Percentiles rank a stretch among this genome's conserved stretches.
Conservation (phyloP, 345 rosid species). For the Populus tremula region DNA sequence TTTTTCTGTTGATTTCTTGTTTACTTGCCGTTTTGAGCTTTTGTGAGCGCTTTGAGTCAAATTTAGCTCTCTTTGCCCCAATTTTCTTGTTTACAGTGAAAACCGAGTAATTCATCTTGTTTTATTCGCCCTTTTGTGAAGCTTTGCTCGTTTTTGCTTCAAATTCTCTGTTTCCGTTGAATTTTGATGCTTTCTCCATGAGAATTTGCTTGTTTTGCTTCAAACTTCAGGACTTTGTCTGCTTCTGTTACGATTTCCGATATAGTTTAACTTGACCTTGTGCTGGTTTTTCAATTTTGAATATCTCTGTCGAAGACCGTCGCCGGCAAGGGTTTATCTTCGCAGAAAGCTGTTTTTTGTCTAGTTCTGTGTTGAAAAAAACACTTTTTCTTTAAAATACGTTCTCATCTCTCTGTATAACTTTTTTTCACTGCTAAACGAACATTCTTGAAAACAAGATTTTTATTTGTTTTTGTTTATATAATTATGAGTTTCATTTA, state of each 20-base stretch:
- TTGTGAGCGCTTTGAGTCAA: not conserved
- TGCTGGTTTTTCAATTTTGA: not conserved
- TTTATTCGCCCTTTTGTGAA: not conserved
- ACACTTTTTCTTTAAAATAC: slow-evolving; percentile 6
- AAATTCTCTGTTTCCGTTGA: not conserved
- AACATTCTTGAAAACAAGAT: not conserved
- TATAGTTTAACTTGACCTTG: not conserved
- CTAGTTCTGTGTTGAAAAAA: not conserved
- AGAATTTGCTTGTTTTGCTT: not conserved
- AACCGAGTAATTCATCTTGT: not conserved
- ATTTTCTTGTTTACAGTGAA: not conserved
- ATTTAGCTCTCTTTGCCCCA: not conserved
- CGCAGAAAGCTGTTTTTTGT: slow-evolving; percentile 26
- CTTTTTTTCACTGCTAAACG: slow-evolving; percentile 6
- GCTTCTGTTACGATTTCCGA: not conserved
- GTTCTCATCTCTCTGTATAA: not conserved
- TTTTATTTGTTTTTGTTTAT: not conserved
- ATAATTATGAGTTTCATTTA: not conserved
- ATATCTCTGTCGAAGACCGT: not conserved
- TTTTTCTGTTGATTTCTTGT: not conserved
- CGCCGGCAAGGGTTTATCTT: slow-evolving; percentile 17
- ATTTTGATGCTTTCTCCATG: not conserved
- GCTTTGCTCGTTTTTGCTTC: not conserved
- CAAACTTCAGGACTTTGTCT: not conserved
- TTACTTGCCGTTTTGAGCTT: not conserved